Conservation (phyloP, 208 protist genomes). For the Leishmania guyanensis region DNA sequence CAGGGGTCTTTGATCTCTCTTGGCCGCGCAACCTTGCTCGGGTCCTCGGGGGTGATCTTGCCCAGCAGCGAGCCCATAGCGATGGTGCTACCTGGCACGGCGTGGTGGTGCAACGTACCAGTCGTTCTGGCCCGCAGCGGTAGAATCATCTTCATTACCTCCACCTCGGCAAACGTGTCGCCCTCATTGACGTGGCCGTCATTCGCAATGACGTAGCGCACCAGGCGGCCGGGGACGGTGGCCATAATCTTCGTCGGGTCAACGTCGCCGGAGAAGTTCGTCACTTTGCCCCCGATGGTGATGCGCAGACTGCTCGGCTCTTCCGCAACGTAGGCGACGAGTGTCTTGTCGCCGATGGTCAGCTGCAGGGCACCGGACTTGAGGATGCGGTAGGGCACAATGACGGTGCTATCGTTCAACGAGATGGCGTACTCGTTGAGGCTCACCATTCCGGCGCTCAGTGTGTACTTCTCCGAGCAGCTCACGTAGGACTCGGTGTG, state of each 20-base stretch:
- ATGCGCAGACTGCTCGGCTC: conserved; percentile 92
- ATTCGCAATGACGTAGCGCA: conserved; percentile 94
- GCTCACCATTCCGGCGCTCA: conserved; percentile 55
- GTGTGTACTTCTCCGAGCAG: conserved; percentile 75
- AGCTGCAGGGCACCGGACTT: conserved; percentile 86
- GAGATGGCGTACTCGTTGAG: conserved; percentile 66
- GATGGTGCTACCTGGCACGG: conserved; percentile 91
- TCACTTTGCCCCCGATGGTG: conserved; percentile 90
- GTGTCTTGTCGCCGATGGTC: conserved; percentile 62
- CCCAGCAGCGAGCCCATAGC: conserved; percentile 93
- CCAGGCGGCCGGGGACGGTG: conserved; percentile 94
- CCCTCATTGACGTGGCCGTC: conserved; percentile 89
- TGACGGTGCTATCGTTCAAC: conserved; percentile 72
- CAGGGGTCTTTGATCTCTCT: conserved; percentile 66
- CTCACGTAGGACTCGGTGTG: conserved; percentile 79
- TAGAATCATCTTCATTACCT: conserved; percentile 99
- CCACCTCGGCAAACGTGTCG: conserved; percentile 94
- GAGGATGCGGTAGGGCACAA: conserved; percentile 79
- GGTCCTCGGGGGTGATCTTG: conserved; percentile 93
- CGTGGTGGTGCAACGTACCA: conserved; percentile 79
- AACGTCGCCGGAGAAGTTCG: conserved; percentile 93
- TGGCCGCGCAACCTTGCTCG: conserved; percentile 75
- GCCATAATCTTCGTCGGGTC: conserved; percentile 95
- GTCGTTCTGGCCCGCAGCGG: conserved; percentile 81
- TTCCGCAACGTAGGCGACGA: conserved; percentile 94